Conservation (phyloP, 2,329 filamentous ascomycete genomes). For the Beauveria bassiana region DNA sequence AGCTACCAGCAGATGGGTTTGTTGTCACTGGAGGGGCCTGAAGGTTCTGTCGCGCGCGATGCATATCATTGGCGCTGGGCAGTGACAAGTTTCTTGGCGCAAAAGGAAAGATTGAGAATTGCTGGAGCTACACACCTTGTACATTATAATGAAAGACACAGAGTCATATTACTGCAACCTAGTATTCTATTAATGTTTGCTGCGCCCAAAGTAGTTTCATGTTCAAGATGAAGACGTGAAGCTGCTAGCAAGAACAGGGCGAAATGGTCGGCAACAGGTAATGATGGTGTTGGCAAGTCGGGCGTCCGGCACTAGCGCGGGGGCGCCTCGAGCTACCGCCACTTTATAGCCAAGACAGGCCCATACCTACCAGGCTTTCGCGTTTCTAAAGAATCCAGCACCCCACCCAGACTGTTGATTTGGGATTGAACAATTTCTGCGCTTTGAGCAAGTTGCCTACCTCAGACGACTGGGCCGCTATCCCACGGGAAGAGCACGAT, state of each 20-base stretch:
- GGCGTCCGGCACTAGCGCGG: neutral
- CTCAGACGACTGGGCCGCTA: neutral
- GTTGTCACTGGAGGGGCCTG: neutral
- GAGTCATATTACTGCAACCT: neutral
- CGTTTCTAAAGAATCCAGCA: constrained; percentile 10
- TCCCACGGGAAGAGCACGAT: neutral
- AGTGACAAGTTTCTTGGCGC: neutral
- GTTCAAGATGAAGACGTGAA: too few species aligned
- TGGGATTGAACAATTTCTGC: constrained; percentile 10
- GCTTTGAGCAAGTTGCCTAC: neutral
- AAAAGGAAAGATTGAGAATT: neutral
- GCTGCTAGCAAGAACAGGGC: neutral
- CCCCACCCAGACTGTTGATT: constrained; percentile 6
- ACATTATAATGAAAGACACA: neutral
- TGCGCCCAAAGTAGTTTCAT: neutral
- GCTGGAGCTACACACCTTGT: constrained; percentile 5
- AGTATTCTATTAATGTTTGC: neutral
- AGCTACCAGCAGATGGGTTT: neutral
- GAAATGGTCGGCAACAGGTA: neutral
- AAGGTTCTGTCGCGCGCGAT: neutral
- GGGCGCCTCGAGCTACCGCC: constrained; percentile 6
- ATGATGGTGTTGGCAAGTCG: neutral
- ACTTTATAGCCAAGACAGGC: constrained; percentile 2
- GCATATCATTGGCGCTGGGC: neutral
- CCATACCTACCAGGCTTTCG: constrained; percentile 1